Percentiles rank a stretch among this genome's conserved stretches.
These are phyloP conservation scores for Boletales sp. DNA, from an alignment of 768 basidiomycete species.

Conservation along the genomic window DNA sequence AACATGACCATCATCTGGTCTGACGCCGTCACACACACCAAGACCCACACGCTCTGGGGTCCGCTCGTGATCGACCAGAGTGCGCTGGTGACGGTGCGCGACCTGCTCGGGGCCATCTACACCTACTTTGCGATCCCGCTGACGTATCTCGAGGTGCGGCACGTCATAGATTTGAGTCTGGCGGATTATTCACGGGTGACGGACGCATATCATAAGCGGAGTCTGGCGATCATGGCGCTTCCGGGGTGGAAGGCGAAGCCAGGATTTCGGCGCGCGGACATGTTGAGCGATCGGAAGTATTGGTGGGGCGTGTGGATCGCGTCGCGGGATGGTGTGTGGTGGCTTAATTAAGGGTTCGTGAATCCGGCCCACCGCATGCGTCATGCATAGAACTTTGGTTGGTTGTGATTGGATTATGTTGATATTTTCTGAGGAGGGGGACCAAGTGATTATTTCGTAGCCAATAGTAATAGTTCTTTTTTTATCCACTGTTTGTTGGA, in stretches of 20 bases:
- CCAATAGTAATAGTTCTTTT: no score
- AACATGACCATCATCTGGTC: conserved; percentile 16
- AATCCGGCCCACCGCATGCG: conserved; percentile 12
- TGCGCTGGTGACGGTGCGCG: no score
- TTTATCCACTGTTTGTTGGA: no score
- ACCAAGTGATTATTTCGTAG: no score
- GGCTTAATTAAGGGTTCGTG: conserved; percentile 44
- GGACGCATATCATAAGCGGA: conserved; percentile 34
- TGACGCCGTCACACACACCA: conserved; percentile 20
- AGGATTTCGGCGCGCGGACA: conserved; percentile 49
- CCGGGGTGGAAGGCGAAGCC: conserved; percentile 34
- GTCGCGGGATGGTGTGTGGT: conserved; percentile 37
- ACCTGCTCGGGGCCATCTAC: conserved; percentile 47
- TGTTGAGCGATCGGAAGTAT: conserved; percentile 41
- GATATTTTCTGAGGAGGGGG: no score
- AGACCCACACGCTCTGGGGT: conserved; percentile 38
- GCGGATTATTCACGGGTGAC: conserved; percentile 19
- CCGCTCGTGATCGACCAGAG: no score
- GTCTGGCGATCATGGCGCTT: conserved; percentile 37
- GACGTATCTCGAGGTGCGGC: conserved; percentile 27
- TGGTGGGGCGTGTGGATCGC: conserved; percentile 42
- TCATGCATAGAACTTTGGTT: no score
- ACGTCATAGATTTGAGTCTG: conserved; percentile 15
- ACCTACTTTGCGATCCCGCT: conserved; percentile 45
- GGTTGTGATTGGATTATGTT: no score